Percentiles rank a stretch among this genome's conserved stretches.
Conservation (phyloP, 2,329 filamentous ascomycete genomes). For the Phyllosticta ampelicida region DNA sequence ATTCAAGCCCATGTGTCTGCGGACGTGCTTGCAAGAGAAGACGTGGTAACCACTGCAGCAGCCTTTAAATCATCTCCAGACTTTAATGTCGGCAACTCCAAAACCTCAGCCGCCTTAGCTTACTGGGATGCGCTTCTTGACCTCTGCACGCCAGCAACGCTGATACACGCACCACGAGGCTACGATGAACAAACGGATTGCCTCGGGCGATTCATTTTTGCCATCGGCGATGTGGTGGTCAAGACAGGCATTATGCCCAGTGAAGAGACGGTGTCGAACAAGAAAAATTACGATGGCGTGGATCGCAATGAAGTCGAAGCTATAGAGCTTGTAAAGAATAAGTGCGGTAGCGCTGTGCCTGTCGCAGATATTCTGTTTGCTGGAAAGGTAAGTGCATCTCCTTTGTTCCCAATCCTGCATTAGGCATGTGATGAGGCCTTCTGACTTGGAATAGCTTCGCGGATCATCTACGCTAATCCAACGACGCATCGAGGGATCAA, state of each 20-base stretch:
- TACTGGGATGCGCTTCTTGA: conserved; percentile 10
- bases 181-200: conserved; percentile 3
- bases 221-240: conserved; percentile 11
- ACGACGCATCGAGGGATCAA: conserved; percentile 29
- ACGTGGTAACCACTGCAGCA: neutral
- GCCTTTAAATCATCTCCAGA: neutral
- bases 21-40: neutral
- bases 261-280: neutral
- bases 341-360: conserved; percentile 19
- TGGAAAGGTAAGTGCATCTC: neutral
- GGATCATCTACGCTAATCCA: conserved; percentile 31
- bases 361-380: conserved; percentile 17
- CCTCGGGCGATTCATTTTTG: conserved; percentile 12
- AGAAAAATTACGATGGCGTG: conserved; percentile 29
- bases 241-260: conserved; percentile 3
- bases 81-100: neutral
- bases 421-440: too few species aligned
- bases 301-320: conserved; percentile 34
- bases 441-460: neutral
- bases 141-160: conserved; percentile 6
- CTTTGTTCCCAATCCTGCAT: neutral
- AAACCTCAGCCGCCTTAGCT: conserved; percentile 6
- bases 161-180: conserved; percentile 3
- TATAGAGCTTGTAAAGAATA: conserved; percentile 20
- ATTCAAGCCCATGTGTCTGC: neutral